phyloP scores from a whole-genome alignment of 345 rosid species.

The Passiflora organensis region DNA sequence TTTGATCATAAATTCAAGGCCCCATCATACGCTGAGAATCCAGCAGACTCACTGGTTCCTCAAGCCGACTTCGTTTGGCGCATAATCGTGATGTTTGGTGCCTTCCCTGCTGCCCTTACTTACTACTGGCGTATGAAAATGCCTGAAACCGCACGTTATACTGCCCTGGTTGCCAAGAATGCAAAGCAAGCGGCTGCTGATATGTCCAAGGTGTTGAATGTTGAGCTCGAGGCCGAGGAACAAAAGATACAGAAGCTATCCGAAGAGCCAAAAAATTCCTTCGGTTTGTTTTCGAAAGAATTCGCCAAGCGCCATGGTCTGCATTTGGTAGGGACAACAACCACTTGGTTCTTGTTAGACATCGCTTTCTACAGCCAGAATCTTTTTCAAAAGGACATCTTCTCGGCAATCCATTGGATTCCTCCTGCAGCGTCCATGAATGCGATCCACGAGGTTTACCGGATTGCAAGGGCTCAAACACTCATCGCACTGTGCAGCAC shows the following conservation, averaged over 20 bases:
- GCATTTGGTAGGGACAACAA: conserved; percentile 20
- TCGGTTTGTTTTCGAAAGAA: conserved; percentile 18
- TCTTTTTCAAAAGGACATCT: conserved; percentile 25
- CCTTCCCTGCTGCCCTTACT: conserved; percentile 21
- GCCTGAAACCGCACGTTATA: conserved; percentile 31
- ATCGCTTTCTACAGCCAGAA: conserved; percentile 30
- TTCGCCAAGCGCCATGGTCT: conserved; percentile 22
- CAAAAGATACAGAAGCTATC: neutral
- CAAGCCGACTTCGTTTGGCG: conserved; percentile 30
- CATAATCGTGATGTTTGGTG: conserved; percentile 24
- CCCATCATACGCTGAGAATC: conserved; percentile 1
- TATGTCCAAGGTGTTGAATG: conserved; percentile 23
- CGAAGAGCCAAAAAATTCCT: conserved; percentile 2
- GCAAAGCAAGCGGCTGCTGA: conserved; percentile 22
- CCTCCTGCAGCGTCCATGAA: conserved; percentile 17
- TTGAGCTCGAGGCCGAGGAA: conserved; percentile 6
- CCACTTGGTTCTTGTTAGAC: conserved; percentile 25
- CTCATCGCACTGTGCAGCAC: conserved; percentile 25
- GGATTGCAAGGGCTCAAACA: conserved; percentile 21
- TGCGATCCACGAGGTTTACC: conserved; percentile 17
- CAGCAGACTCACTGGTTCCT: conserved; percentile 7
- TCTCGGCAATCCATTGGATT: conserved; percentile 22
- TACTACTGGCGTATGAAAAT: conserved; percentile 29
- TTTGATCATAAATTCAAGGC: conserved; percentile 13
- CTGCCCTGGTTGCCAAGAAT: conserved; percentile 24